Conservation (phyloP, 805 yeast species). For the Candida sakaeoensis region DNA sequence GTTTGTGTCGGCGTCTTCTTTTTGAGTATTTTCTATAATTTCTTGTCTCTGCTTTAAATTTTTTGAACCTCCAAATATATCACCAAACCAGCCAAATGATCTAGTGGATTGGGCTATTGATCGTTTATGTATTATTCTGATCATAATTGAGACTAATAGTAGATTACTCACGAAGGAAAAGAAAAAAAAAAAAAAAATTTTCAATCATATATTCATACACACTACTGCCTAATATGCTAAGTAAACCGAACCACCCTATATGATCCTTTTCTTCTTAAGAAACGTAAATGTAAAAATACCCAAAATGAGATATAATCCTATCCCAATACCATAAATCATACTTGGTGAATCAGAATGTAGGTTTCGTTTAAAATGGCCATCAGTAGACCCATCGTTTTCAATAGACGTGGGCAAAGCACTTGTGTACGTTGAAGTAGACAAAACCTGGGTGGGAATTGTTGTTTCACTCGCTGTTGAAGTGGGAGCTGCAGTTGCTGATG, state of each 20-base stretch:
- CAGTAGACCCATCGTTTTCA: conserved; percentile 11
- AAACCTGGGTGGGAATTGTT: conserved; percentile 3
- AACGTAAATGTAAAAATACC: conserved; percentile 18
- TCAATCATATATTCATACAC: conserved; percentile 3
- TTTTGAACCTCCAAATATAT: conserved; percentile 29
- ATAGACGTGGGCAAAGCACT: conserved; percentile 18
- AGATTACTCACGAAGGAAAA: neutral
- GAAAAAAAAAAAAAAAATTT: conserved; percentile 4
- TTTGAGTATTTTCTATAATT: conserved; percentile 30
- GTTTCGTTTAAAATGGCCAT: conserved; percentile 1
- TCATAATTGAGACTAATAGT: too few relatives aligned
- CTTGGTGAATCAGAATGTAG: neutral
- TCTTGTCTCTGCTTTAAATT: conserved; percentile 30
- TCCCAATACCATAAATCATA: conserved; percentile 9
- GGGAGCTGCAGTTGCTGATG: conserved; percentile 10
- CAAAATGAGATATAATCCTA: conserved; percentile 16
- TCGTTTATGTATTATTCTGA: conserved; percentile 7
- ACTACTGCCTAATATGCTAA: too few relatives aligned
- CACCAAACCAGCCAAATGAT: conserved; percentile 23
- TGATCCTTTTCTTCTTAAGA: conserved; percentile 10
- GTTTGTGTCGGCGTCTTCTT: conserved; percentile 30
- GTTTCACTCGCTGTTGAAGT: conserved; percentile 10
- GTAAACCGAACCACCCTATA: too few relatives aligned
- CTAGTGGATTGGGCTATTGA: conserved; percentile 12
- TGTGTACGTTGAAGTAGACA: conserved; percentile 1